Evolutionary conservation across 768 basidiomycete genomes (phyloP).

Genomic region (Lentinula detonsa): DNA sequence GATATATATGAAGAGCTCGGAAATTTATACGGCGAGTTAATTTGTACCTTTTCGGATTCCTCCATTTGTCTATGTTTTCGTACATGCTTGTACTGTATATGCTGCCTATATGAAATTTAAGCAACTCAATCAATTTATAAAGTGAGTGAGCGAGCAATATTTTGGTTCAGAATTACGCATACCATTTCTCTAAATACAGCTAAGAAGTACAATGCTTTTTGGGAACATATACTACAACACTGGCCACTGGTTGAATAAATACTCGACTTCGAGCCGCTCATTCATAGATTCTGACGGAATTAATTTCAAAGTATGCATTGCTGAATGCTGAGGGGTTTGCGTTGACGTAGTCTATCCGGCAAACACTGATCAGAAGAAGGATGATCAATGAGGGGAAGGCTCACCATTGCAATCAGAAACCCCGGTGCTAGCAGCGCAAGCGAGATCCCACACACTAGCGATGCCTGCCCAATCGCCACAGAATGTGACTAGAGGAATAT

Average conservation of each 20-base stretch:
- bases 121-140: too few species aligned
- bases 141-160: too few species aligned
- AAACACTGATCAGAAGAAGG: not conserved
- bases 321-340: slow-evolving; percentile 3
- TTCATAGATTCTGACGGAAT: not conserved
- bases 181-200: not conserved
- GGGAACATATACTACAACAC: not conserved
- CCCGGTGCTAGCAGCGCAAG: slow-evolving; percentile 1
- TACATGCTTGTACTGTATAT: too few species aligned
- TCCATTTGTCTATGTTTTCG: too few species aligned
- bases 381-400: not conserved
- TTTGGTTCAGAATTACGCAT: too few species aligned
- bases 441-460: not conserved
- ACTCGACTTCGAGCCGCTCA: not conserved
- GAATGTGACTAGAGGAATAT: not conserved
- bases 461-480: not conserved
- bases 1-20: not conserved
- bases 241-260: not conserved
- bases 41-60: too few species aligned
- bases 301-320: slow-evolving; percentile 6
- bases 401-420: slow-evolving; percentile 2
- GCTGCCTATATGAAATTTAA: too few species aligned
- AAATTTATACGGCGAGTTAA: too few species aligned
- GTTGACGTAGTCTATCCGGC: slow-evolving; percentile 1
- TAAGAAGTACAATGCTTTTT: not conserved